A percentile compares a stretch with the other conserved stretches of the same genome.
Evolutionary conservation across 768 basidiomycete genomes (phyloP).

Genomic region (Pholiota conissans): DNA sequence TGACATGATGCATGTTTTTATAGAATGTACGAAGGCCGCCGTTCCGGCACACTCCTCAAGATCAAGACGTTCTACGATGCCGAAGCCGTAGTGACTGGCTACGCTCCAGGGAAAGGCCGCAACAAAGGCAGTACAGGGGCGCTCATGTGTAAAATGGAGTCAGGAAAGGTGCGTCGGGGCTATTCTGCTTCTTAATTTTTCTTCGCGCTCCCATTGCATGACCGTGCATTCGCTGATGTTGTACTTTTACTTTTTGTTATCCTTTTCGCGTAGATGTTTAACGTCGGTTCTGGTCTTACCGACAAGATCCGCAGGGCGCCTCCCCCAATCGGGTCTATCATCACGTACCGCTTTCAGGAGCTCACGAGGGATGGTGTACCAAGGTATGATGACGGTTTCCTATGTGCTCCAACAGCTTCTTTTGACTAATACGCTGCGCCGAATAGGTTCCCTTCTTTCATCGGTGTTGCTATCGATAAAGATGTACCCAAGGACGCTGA

Average conservation of each 20-base stretch:
- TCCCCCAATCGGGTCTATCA: constrained; percentile 55
- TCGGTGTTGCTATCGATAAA: constrained; percentile 56
- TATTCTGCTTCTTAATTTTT: too few species aligned
- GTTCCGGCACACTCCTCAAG: constrained; percentile 51
- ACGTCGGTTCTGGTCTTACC: constrained; percentile 53
- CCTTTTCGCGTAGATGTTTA: constrained; percentile 53
- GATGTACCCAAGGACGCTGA: constrained; percentile 55
- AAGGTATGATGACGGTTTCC: constrained; percentile 33
- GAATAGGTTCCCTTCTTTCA: constrained; percentile 53
- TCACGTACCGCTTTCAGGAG: constrained; percentile 61
- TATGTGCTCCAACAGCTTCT: neutral
- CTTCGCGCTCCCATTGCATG: too few species aligned
- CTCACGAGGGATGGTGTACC: constrained; percentile 56
- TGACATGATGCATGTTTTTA: neutral
- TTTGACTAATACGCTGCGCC: neutral
- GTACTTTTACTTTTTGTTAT: too few species aligned
- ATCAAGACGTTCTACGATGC: constrained; percentile 67
- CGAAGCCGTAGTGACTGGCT: constrained; percentile 59
- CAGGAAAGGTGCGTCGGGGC: constrained; percentile 46
- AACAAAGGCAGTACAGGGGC: constrained; percentile 49
- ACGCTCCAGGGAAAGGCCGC: constrained; percentile 52
- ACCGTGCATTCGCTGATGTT: too few species aligned
- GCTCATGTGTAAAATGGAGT: constrained; percentile 58
- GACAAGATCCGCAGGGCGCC: constrained; percentile 55
- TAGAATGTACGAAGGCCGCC: constrained; percentile 49